Conservation (phyloP, 345 rosid species). For the Punica granatum region DNA sequence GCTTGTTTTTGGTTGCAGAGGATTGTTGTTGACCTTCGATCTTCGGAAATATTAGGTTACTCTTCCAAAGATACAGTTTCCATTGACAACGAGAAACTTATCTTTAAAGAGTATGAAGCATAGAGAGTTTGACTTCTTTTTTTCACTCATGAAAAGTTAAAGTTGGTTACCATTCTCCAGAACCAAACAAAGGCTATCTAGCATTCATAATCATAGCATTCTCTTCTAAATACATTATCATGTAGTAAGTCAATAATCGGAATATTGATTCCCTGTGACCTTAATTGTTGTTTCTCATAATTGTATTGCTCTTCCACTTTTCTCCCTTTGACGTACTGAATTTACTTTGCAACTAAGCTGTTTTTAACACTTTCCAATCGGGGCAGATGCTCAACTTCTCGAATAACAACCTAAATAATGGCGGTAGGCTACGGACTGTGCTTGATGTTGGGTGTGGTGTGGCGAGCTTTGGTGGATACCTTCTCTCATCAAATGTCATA, state of each 20-base stretch:
- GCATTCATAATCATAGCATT: neutral
- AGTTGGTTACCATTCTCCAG: neutral
- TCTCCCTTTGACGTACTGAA: neutral
- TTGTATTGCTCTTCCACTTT: neutral
- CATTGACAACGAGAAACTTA: neutral
- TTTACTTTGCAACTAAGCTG: neutral
- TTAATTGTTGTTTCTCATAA: neutral
- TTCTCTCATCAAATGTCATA: constrained; percentile 75
- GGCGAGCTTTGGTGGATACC: constrained; percentile 96
- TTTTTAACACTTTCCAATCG: neutral
- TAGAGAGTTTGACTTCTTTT: too few species aligned
- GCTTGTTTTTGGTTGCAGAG: neutral
- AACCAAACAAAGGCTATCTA: neutral
- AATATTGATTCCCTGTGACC: neutral
- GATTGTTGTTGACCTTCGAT: neutral
- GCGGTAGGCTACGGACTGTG: constrained; percentile 76
- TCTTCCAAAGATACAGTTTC: neutral
- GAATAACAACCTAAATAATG: constrained; percentile 54
- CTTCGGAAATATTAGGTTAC: neutral
- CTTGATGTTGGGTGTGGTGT: constrained; percentile 99
- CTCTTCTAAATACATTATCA: neutral
- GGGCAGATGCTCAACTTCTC: constrained; percentile 95
- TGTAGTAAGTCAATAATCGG: neutral
- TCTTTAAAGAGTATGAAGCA: neutral
- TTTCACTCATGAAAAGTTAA: neutral